Evolutionary conservation across 1,284 basidiomycete genomes (phyloP).

Genomic region (Microbotryomycetes sp.): DNA sequence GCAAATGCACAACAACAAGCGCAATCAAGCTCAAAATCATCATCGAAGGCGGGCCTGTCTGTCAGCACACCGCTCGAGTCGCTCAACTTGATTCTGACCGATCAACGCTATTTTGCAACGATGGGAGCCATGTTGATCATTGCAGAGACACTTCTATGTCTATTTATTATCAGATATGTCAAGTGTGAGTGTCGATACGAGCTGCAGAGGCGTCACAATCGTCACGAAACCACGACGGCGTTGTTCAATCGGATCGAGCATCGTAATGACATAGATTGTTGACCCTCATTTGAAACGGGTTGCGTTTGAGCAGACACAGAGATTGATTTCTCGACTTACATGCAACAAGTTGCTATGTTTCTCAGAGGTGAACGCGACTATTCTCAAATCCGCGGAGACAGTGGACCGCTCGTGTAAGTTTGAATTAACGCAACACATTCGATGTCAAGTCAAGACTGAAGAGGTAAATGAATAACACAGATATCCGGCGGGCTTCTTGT

Average conservation of each 20-base stretch:
- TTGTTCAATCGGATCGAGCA: not conserved
- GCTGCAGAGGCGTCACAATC: not conserved
- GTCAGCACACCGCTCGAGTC: no score
- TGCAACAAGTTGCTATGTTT: constrained; percentile 76
- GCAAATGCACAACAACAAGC: no score
- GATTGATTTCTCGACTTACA: constrained; percentile 94
- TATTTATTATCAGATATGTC: constrained; percentile 68
- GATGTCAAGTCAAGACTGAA: not conserved
- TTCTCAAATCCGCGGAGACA: constrained; percentile 75
- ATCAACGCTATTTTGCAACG: constrained; percentile 2
- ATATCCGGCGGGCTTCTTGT: constrained; percentile 90
- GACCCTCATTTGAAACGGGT: not conserved
- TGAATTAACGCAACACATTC: constrained; percentile 16
- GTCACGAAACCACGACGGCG: constrained; percentile 4
- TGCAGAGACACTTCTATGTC: constrained; percentile 66
- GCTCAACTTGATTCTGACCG: no score
- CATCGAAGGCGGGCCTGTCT: no score
- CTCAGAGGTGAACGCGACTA: constrained; percentile 80
- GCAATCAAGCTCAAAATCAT: no score
- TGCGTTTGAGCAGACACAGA: constrained; percentile 71
- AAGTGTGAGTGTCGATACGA: constrained; percentile 56
- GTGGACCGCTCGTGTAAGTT: constrained; percentile 89
- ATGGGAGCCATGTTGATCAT: constrained; percentile 48
- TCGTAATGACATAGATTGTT: not conserved
- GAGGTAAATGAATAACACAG: constrained; percentile 46